A percentile compares a stretch with the other conserved stretches of the same genome.
Conservation (phyloP, 2,329 filamentous ascomycete species). For the Colletotrichum theobromicola region DNA sequence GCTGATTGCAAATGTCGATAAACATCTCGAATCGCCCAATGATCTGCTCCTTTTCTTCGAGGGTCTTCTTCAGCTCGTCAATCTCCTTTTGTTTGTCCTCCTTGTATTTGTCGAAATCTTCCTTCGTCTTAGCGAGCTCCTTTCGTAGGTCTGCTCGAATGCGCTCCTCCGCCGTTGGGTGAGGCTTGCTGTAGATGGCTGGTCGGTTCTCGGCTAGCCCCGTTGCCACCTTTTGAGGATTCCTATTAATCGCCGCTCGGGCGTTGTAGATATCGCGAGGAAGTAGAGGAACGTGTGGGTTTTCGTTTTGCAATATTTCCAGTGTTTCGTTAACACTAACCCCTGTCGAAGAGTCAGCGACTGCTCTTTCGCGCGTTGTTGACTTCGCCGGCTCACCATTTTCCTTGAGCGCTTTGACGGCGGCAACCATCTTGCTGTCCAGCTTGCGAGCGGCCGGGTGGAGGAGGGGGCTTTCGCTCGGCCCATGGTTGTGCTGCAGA, state of each 20-base stretch:
- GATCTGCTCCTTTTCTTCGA: slow-evolving; percentile 67
- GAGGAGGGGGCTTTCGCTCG: slow-evolving; percentile 70
- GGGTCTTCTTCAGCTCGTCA: slow-evolving; percentile 60
- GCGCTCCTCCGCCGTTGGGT: slow-evolving; percentile 66
- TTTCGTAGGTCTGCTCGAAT: slow-evolving; percentile 66
- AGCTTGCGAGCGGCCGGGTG: slow-evolving; percentile 70
- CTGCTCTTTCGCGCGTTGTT: slow-evolving; percentile 2
- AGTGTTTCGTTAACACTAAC: slow-evolving; percentile 70
- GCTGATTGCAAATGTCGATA: slow-evolving; percentile 71
- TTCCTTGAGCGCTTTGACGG: slow-evolving; percentile 70
- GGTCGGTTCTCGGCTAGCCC: slow-evolving; percentile 66
- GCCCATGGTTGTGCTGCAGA: slow-evolving; percentile 67
- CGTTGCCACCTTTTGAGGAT: slow-evolving; percentile 65
- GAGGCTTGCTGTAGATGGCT: slow-evolving; percentile 70
- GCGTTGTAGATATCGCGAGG: slow-evolving; percentile 73
- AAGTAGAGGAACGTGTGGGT: slow-evolving; percentile 67
- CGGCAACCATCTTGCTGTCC: slow-evolving; percentile 71
- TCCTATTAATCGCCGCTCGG: slow-evolving; percentile 69
- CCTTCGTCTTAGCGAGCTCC: slow-evolving; percentile 63
- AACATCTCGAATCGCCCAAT: slow-evolving; percentile 73
- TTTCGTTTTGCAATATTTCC: slow-evolving; percentile 67
- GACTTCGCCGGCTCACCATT: slow-evolving; percentile 53
- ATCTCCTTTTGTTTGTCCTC: slow-evolving; percentile 64
- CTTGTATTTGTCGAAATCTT: slow-evolving; percentile 60
- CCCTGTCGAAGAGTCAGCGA: slow-evolving; percentile 51